Evolutionary conservation across 2,329 filamentous ascomycete genomes (phyloP), one percentile per base, ranked within the genome.

Genomic region (Endothia cerciana): DNA sequence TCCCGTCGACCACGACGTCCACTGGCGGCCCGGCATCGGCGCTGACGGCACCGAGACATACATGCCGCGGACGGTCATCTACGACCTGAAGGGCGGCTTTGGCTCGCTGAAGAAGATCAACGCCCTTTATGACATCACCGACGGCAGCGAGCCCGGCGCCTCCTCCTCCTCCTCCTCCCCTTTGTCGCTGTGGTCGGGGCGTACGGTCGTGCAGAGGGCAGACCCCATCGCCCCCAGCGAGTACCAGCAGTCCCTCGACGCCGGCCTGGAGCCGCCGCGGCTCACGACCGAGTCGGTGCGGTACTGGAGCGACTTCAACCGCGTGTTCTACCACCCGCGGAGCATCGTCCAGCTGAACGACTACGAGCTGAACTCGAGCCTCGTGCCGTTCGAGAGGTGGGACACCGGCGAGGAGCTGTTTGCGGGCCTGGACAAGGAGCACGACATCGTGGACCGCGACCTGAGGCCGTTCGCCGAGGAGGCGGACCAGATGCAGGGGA

Each of bases 251-350:
- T 90, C 88, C 69, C 86, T 98, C 3, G 91, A 97, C 71, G 79
- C 87, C 38, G 93, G 93, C 28, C 75, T 85, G 5, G 77, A 85
- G 3, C 83, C 89, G 6, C 86, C 91, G 0, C 79, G 82, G 62
- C 83, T 97, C 25, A 90, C 85, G 1, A 83, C 88, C 1, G 85
- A 88, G 7, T 85, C 87, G 13, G 91, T 98, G n/a, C 87, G 93
- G 63, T 98, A 95, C 79, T 99, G 95, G 94, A 97, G 93, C 40
- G 95, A 99, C 77, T 98, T 93, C 78, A 96, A 92, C 71, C 88
- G 93, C 33, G 86, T 85, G n/a, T 99, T 89, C 78, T 97, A 91
- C 75, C 94, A 98, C 75, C 95, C 95, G 10, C 88, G 87, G 63
- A 97, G 93, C 15, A 87, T 97, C 63, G 84, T 97, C 11, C 94